Conservation (phyloP, 495 filamentous ascomycete genomes). For the Collariella sp. region DNA sequence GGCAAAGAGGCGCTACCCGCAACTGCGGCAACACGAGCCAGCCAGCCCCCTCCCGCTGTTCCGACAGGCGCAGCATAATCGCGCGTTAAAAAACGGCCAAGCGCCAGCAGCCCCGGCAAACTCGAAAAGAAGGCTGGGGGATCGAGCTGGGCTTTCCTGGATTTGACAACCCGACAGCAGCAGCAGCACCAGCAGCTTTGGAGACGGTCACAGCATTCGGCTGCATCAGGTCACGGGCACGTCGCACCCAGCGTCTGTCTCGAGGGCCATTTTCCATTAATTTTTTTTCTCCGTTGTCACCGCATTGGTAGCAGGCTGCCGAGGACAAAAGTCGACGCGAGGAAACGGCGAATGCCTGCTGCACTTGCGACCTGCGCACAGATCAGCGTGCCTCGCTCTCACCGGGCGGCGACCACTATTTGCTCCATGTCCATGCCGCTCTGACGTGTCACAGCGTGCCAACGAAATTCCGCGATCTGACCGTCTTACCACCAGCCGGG, state of each 20-base stretch:
- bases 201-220: background rate
- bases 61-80: constrained; percentile 40
- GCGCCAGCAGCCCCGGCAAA: constrained; percentile 13
- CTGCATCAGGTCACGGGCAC: background rate
- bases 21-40: background rate
- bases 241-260: background rate
- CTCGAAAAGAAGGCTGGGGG: constrained; percentile 4
- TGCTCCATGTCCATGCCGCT: constrained; percentile 17
- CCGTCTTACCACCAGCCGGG: background rate
- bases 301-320: constrained; percentile 8
- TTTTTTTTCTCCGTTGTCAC: background rate
- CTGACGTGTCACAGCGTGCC: constrained; percentile 27
- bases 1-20: background rate
- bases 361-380: constrained; percentile 16
- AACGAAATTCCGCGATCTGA: background rate
- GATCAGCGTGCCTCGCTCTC: constrained; percentile 14
- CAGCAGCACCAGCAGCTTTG: too few relatives aligned
- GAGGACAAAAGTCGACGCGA: background rate
- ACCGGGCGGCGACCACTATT: constrained; percentile 5
- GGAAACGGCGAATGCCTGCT: background rate
- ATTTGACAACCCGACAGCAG: background rate
- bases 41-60: constrained; percentile 5
- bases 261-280: background rate
- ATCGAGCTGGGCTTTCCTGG: background rate
- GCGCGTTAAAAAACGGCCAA: constrained; percentile 38